These are phyloP conservation scores for Magnaporthiopsis rhizophila DNA, from an alignment of 2,329 filamentous ascomycete genomes.

Conservation along the genomic window DNA sequence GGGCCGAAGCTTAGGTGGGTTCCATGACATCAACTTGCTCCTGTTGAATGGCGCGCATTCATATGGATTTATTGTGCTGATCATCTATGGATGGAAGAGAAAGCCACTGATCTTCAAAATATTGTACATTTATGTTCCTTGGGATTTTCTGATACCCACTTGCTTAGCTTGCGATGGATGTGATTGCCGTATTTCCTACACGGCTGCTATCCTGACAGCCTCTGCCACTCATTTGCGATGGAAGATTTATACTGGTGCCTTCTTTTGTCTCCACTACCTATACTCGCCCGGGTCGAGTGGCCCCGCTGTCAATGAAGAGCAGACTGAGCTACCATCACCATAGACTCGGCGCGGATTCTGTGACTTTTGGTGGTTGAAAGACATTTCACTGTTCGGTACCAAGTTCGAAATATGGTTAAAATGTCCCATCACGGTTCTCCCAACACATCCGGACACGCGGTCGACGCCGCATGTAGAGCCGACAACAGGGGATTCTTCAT, in stretches of 20 bases:
- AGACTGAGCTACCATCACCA: too few relatives aligned
- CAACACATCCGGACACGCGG: neutral
- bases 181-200: neutral
- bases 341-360: neutral
- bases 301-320: too few relatives aligned
- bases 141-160: constrained; percentile 8
- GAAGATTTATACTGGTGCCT: neutral
- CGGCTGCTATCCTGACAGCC: neutral
- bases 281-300: neutral
- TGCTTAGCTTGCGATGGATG: neutral
- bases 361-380: neutral
- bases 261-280: too few relatives aligned
- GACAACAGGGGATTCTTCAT: neutral
- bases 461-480: neutral
- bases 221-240: neutral
- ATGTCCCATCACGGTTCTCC: too few relatives aligned
- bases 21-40: neutral
- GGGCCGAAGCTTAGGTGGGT: neutral
- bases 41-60: neutral
- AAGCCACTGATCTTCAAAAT: neutral
- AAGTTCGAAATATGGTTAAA: neutral
- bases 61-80: neutral
- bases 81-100: neutral
- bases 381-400: neutral
- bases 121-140: neutral